Evolutionary conservation across 495 filamentous ascomycete genomes (phyloP), one percentile per base, ranked within the genome.

Genomic region (Hyphodiscus hymeniophilus): DNA sequence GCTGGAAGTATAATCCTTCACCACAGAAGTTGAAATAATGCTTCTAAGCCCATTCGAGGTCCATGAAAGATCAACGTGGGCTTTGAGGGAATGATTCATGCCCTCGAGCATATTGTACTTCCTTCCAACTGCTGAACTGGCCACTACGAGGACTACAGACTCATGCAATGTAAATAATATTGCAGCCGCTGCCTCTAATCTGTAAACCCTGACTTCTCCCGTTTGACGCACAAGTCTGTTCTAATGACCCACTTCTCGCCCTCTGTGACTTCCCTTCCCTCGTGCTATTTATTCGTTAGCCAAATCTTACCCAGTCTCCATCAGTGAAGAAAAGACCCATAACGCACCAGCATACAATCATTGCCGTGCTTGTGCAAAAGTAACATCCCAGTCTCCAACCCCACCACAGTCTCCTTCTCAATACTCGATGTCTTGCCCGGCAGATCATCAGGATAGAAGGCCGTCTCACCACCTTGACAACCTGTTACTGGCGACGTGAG

Each of bases 181-280:
- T 13, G 30, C 13, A 32, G 13, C n/a, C n/a, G n/a, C n/a, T 7
- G 13, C 13, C 13, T 13, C 24, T 24, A 22, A 41, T 41, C 28
- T 7, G 16, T 15, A 41, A 47, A 47, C 20, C 40, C 31, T 8
- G 41, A 45, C 20, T 30, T 52, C 21, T 49, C 84, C 48, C 71
- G 67, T 55, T 60, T 76, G 16, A 94, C 80, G 56, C 89, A 89
- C 45, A 95, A 64, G 71, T 95, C 91, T 42, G 83, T 94, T 45
- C 91, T 70, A 42, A 96, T 73, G 43, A 97, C 82, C 90, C 90
- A 96, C 62, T 95, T 96, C 63, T 94, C 89, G 12, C 90, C 91
- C 34, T 73, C 70, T 0, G 62, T 75, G 0, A 95, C 90, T 56
- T 92, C 77, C 50, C 71, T 73, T 7, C 89, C 89, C 63, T 97